Conservation (phyloP, 2,329 filamentous ascomycete species). For the Fusarium sp. region DNA sequence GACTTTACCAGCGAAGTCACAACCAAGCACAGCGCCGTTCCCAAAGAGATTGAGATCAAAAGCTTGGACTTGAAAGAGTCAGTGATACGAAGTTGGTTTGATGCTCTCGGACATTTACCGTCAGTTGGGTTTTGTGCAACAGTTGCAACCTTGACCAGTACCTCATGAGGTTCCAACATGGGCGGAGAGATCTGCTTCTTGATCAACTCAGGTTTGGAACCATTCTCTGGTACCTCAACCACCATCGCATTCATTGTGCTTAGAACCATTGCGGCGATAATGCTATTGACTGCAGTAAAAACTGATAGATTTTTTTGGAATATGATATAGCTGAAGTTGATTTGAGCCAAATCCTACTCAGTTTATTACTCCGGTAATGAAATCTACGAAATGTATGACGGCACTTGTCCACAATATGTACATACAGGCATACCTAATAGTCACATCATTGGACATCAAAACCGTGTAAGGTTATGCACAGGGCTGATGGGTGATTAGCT, state of each 20-base stretch:
- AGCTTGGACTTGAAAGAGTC: slow-evolving; percentile 44
- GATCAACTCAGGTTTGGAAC: slow-evolving; percentile 24
- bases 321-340: background rate
- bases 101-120: slow-evolving; percentile 1
- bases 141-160: slow-evolving; percentile 40
- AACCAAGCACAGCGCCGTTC: slow-evolving; percentile 52
- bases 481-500: background rate
- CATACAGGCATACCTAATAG: background rate
- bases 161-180: slow-evolving; percentile 32
- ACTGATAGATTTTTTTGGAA: background rate
- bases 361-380: background rate
- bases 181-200: slow-evolving; percentile 28
- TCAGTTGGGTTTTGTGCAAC: slow-evolving; percentile 47
- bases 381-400: slow-evolving; percentile 10
- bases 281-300: background rate
- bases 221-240: slow-evolving; percentile 29
- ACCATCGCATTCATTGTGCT: slow-evolving; percentile 35
- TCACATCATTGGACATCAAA: background rate
- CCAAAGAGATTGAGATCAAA: slow-evolving; percentile 53
- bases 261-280: slow-evolving; percentile 13
- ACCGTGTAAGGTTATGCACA: background rate
- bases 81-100: background rate
- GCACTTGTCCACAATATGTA: background rate
- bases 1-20: slow-evolving; percentile 53
- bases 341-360: background rate